phyloP scores from a whole-genome alignment of 768 basidiomycete genomes.

The Scleroderma bovista region DNA sequence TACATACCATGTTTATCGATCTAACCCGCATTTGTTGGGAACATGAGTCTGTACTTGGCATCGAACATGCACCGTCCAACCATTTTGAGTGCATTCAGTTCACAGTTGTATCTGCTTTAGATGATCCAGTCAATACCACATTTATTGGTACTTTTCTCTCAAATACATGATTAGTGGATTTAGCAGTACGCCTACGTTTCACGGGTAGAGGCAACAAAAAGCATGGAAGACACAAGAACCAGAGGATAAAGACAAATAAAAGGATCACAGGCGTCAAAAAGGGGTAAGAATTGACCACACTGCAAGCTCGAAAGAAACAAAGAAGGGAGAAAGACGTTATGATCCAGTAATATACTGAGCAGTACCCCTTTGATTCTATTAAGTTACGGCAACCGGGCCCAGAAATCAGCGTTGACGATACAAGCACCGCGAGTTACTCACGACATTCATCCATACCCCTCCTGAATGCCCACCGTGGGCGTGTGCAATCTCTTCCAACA shows the following conservation, averaged over 20 bases:
- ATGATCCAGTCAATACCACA: too few relatives aligned
- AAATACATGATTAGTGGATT: too few relatives aligned
- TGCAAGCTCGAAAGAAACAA: background rate
- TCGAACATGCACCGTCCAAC: too few relatives aligned
- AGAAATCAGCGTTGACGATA: slow-evolving; percentile 30
- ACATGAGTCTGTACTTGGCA: too few relatives aligned
- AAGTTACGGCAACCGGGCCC: slow-evolving; percentile 11
- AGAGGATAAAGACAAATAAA: slow-evolving; percentile 32
- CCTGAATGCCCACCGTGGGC: slow-evolving; percentile 25
- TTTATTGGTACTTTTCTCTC: too few relatives aligned
- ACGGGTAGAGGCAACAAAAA: slow-evolving; percentile 7
- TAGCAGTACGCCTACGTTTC: too few relatives aligned
- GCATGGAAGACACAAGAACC: background rate
- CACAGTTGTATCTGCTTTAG: too few relatives aligned
- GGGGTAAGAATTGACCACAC: background rate
- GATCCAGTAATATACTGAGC: slow-evolving; percentile 17
- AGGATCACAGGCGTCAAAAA: slow-evolving; percentile 12
- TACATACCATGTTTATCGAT: too few relatives aligned
- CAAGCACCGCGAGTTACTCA: slow-evolving; percentile 30
- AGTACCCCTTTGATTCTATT: slow-evolving; percentile 20
- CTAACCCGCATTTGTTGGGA: too few relatives aligned
- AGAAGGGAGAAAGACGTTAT: background rate
- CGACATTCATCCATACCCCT: slow-evolving; percentile 41
- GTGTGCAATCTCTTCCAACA: slow-evolving; percentile 62
- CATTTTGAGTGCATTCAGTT: too few relatives aligned